Base-by-base conservation (phyloP, 2,329 filamentous ascomycete species). In the Fusarium lateritium region DNA sequence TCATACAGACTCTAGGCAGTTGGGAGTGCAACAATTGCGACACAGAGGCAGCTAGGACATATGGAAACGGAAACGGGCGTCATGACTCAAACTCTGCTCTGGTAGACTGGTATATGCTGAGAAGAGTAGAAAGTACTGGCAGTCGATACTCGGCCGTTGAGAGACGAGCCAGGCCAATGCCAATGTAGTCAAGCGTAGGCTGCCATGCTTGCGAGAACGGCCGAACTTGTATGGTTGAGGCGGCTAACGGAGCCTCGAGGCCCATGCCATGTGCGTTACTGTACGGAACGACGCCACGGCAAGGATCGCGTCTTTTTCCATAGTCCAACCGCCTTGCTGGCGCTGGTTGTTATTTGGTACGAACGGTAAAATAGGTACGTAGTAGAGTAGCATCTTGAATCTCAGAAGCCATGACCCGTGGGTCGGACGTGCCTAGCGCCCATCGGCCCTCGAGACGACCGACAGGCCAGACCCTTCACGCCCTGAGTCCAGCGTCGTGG, bases 351-450 rank as follows among this genome's bases (percentile, higher is more conserved):
- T 22, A 34, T 43, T 43, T 28, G n/a, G 22, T 34, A 43, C 11
- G 33, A 21, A 24, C 21, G 47, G 22, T 33, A 53, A 13, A 53
- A 17, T 31, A 45, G 50, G 31, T 26, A 15, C 22, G 19, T 21
- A 21, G 55, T 45, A 50, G 49, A 46, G 33, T 44, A 40, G 14
- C 62, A 55, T 54, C 24, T 39, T 36, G 22, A 36, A 50, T 21
- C 26, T 44, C 21, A 40, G 49, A 43, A 49, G 58, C 55, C 44
- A 50, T 69, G 56, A 62, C 46, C 59, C 58, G 55, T 65, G 70
- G 44, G 42, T 68, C 57, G 66, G 72, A 67, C 50, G 61, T 68
- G 68, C 57, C 67, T 67, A 61, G 66, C 62, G 66, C 46, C 53
- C 52, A 53, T 69, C 55, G 49, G 52, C 52, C 56, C 9, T 39